phyloP scores from a whole-genome alignment of 768 basidiomycete genomes.

The Hypholoma sublateritium region DNA sequence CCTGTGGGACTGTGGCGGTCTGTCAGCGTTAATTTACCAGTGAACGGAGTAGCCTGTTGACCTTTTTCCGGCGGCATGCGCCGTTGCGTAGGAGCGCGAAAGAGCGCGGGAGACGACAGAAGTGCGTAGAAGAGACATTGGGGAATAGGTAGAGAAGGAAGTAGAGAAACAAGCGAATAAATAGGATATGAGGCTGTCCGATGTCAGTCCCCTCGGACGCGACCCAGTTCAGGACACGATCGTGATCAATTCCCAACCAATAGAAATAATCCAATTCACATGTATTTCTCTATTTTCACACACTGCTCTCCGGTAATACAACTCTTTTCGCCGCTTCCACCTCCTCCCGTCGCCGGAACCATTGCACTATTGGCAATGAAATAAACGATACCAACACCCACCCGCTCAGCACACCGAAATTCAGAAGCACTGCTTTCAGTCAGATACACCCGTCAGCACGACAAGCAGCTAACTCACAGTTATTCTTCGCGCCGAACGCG shows the following conservation, averaged over 20 bases:
- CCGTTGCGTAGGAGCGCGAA: conserved; percentile 23
- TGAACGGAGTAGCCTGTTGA: conserved; percentile 15
- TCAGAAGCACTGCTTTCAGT: too few species aligned
- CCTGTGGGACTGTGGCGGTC: conserved; percentile 57
- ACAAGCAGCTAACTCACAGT: too few species aligned
- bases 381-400: too few species aligned
- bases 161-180: conserved; percentile 14
- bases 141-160: conserved; percentile 13
- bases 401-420: too few species aligned
- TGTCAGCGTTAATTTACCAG: conserved; percentile 10
- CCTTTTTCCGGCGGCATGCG: conserved; percentile 26
- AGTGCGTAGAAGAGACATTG: conserved; percentile 17
- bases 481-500: too few species aligned
- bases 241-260: conserved; percentile 12
- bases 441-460: too few species aligned
- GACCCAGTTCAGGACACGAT: background rate
- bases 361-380: conserved; percentile 23
- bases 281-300: conserved; percentile 10
- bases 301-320: conserved; percentile 9
- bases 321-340: conserved; percentile 8
- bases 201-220: background rate
- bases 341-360: conserved; percentile 22
- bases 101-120: conserved; percentile 17
- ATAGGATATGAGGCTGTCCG: conserved; percentile 1
- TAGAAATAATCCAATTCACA: conserved; percentile 12